phyloP scores from a whole-genome alignment of 306 rosid genomes.

The Albizia julibrissin region DNA sequence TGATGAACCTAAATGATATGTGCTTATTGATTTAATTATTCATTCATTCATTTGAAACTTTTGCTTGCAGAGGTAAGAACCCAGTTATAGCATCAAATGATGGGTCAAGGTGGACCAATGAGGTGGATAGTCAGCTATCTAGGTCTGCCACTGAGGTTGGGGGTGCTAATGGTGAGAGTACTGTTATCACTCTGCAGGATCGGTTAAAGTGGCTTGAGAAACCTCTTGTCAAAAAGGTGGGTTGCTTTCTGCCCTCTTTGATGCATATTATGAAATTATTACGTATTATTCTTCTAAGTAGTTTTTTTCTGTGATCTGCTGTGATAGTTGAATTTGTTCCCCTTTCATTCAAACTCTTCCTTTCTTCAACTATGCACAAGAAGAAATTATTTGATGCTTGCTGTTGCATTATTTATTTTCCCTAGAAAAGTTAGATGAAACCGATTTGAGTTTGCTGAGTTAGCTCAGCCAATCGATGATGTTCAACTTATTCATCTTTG shows the following conservation, averaged over 20 bases:
- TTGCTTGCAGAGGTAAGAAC: conserved; percentile 66
- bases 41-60: conserved; percentile 11
- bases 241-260: neutral
- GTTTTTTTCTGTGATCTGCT: conserved; percentile 19
- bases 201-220: conserved; percentile 64
- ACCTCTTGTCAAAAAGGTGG: conserved; percentile 65
- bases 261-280: neutral
- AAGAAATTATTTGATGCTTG: neutral
- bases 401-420: conserved; percentile 3
- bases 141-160: conserved; percentile 55
- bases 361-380: neutral
- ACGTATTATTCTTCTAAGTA: neutral
- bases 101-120: conserved; percentile 57
- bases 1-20: conserved; percentile 7
- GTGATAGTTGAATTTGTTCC: neutral
- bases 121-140: conserved; percentile 61
- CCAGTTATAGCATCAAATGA: conserved; percentile 53
- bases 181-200: conserved; percentile 57
- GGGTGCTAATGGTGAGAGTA: conserved; percentile 48
- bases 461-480: neutral
- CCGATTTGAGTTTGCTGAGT: neutral
- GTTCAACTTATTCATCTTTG: neutral
- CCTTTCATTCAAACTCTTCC: neutral
- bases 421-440: conserved; percentile 1
- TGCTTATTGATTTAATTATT: neutral